phyloP scores from a whole-genome alignment of 2,329 filamentous ascomycete species.

The Neofusicoccum kwambonambiense region DNA sequence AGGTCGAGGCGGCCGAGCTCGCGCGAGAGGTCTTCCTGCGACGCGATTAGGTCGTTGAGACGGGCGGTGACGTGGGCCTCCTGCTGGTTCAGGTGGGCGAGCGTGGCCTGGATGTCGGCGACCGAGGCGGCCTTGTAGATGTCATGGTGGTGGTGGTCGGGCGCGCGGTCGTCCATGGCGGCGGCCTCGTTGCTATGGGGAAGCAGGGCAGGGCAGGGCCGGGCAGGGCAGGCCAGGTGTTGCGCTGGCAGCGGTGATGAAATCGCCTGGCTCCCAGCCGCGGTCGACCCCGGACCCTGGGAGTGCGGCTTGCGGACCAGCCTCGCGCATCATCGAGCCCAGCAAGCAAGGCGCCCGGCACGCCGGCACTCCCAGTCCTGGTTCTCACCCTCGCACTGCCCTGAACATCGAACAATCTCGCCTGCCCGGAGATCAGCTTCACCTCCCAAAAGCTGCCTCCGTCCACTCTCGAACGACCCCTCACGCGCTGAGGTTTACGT shows the following conservation, averaged over 20 bases:
- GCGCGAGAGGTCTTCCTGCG: constrained; percentile 81
- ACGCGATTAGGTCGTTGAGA: constrained; percentile 74
- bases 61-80: constrained; percentile 72
- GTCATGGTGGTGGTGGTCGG: constrained; percentile 22
- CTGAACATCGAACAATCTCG: not conserved
- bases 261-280: not conserved
- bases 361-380: not conserved
- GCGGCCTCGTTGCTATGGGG: constrained; percentile 3
- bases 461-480: not conserved
- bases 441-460: not conserved
- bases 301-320: not conserved
- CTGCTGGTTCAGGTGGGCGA: constrained; percentile 71
- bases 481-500: not conserved
- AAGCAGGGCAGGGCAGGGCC: not conserved
- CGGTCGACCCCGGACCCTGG: not conserved
- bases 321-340: not conserved
- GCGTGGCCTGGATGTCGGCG: constrained; percentile 74
- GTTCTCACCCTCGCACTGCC: not conserved
- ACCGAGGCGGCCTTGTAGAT: constrained; percentile 68
- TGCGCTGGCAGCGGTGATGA: not conserved
- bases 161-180: constrained; percentile 10
- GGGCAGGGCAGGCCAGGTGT: constrained; percentile 5
- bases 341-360: constrained; percentile 1
- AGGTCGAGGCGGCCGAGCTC: constrained; percentile 86
- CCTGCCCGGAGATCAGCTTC: not conserved